Evolutionary conservation across 1,284 basidiomycete species (phyloP).

Genomic region (Ustanciosporium gigantosporum): DNA sequence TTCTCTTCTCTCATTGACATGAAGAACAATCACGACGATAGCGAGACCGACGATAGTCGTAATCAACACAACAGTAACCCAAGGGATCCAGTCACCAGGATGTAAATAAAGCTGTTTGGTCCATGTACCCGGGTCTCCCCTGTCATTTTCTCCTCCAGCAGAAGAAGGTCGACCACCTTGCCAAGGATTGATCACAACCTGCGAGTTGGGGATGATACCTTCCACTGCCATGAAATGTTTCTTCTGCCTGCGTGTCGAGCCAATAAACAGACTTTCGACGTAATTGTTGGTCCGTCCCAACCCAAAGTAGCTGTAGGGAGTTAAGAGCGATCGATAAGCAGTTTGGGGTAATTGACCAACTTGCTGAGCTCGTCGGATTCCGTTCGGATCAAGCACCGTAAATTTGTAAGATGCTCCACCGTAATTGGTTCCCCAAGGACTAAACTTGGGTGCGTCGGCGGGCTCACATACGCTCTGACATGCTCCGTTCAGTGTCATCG

Average conservation of each 20-base stretch:
- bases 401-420: constrained; percentile 97
- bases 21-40: constrained; percentile 80
- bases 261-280: constrained; percentile 70
- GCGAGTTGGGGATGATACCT: constrained; percentile 95
- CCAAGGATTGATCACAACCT: constrained; percentile 89
- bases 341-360: constrained; percentile 91
- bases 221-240: constrained; percentile 86
- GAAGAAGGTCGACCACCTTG: constrained; percentile 63
- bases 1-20: constrained; percentile 88
- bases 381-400: constrained; percentile 91
- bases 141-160: constrained; percentile 20
- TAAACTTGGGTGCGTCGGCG: constrained; percentile 12
- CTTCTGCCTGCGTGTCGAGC: constrained; percentile 64
- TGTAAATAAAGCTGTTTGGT: constrained; percentile 85
- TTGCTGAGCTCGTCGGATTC: constrained; percentile 84
- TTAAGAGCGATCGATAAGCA: constrained; percentile 81
- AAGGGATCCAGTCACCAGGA: constrained; percentile 96
- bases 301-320: constrained; percentile 94
- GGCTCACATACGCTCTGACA: constrained; percentile 76
- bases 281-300: constrained; percentile 99
- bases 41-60: constrained; percentile 76
- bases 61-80: constrained; percentile 85
- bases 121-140: constrained; percentile 67
- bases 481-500: constrained; percentile 86
- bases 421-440: constrained; percentile 88